Base-by-base conservation (phyloP, 768 basidiomycete genomes). In the Auricularia heimuer region DNA sequence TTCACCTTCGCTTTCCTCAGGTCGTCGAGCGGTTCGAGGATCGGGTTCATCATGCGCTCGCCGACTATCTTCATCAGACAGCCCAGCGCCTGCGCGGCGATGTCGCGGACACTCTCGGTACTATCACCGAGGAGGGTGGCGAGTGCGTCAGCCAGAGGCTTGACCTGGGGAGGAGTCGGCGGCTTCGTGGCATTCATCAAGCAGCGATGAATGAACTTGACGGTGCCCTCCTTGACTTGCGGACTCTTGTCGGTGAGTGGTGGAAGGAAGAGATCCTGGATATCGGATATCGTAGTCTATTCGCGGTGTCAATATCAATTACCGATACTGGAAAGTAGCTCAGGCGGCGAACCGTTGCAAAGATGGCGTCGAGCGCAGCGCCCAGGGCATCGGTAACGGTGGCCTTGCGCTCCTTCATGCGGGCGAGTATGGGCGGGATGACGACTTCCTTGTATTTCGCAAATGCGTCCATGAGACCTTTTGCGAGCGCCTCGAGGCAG, bases 51-150 rank as follows among this genome's bases (percentile, higher is more conserved):
- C 18, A 89, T 88, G 35, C 96, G 81, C 72, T 98, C 96, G 24
- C 97, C 97, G 11, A 98, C 84, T 83, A 98, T 95, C 80, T 92
- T 98, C 90, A 95, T 95, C 69, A 98, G 76, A 0, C 86, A 88
- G 18, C 96, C 97, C 39, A 99, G 79, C 69, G 87, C 90, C 45
- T 82, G 82, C 0, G 94, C 94, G n/a, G 94, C 92, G 68, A 94
- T 90, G 65, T 87, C 88, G 54, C 97, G 83, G 33, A 94, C 92
- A 36, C 90, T 90, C 72, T 92, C 96, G 67, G 85, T 87, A 11
- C 90, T 83, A 72, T 99, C 97, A 74, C 94, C 94, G 12, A 98
- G 81, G 7, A 94, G 80, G 4, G 77, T 70, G 4, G 88, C 85
- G 14, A 98, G 80, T 7, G 83, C 78, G 66, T 95, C 94, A 2